Evolutionary conservation across 257 asterid genomes (phyloP), one percentile per base, ranked within the genome.

Genomic region (Cordia subcordata): DNA sequence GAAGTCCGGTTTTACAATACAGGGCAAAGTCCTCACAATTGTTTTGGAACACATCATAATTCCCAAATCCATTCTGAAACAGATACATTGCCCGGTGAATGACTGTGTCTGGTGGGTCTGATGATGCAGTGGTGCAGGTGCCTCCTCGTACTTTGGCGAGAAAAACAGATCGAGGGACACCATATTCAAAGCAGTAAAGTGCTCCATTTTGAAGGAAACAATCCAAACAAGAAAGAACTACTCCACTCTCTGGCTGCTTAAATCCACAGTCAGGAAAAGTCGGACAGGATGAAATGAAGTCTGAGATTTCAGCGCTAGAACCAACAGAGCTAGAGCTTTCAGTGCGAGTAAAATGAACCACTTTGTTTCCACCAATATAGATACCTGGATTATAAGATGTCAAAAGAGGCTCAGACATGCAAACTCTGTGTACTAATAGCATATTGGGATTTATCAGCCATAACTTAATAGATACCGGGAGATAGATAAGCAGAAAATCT

Each of bases 21-120:
- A 92, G n/a, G 8, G 99, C 83, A 33, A 92, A 92, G 65, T 92
- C 96, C 85, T 92, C 96, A 10, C 99, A 92, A 76, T 92, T 92
- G 80, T 88, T 92, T 18, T 88, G 94, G 39, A 88, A 88, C 13
- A 86, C 85, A 3, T 92, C 85, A 49, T 86, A 86, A 74, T 81
- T 86, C 18, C 99, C 96, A 53, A 81, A 88, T 19, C 99, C 96
- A 10, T 88, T 81, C 50, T 84, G 90, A 44, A 92, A 78, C 10
- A 92, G 88, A 58, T 82, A 60, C 96, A 88, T 88, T 47, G 96
- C 96, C n/a, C 99, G 85, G 53, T 82, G 93, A 64, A 86, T 65
- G 38, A 83, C 96, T 5, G 70, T 33, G 40, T 72, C 77, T 0
- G 83, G 52, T 2, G 84, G 76, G 68, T 92, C 98, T 0, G 98